Conservation (phyloP, 495 filamentous ascomycete species). For the Aspergillus heteromorphus region DNA sequence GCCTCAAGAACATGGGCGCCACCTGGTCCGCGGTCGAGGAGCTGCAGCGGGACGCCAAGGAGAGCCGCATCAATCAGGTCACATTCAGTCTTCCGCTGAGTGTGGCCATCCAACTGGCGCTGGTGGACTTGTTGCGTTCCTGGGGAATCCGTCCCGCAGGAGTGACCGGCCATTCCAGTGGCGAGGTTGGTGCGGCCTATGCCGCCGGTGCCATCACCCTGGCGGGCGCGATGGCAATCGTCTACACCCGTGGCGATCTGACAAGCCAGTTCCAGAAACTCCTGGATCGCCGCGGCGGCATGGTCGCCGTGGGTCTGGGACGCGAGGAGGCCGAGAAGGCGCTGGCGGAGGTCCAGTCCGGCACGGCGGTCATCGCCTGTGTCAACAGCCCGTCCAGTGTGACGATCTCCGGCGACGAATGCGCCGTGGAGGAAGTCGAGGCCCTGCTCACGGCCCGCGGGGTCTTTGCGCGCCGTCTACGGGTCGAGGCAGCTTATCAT, state of each 20-base stretch:
- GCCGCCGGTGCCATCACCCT: conserved; percentile 39
- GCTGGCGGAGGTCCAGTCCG: background rate
- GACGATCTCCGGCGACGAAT: conserved; percentile 22
- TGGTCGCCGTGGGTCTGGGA: background rate
- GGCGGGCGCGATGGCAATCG: conserved; percentile 28
- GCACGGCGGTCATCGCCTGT: conserved; percentile 15
- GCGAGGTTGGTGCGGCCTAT: conserved; percentile 56
- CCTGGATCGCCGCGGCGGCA: background rate
- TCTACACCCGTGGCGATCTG: conserved; percentile 13
- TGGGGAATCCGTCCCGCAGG: conserved; percentile 16
- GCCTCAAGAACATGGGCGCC: conserved; percentile 14
- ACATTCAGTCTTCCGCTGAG: conserved; percentile 13
- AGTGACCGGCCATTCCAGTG: conserved; percentile 53
- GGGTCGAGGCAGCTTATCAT: background rate
- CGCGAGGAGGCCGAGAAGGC: background rate
- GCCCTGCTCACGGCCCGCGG: background rate
- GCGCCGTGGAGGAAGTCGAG: conserved; percentile 4
- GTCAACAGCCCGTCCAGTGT: conserved; percentile 24
- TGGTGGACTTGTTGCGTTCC: conserved; percentile 14
- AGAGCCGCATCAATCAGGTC: conserved; percentile 1
- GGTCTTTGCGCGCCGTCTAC: background rate
- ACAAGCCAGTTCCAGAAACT: background rate
- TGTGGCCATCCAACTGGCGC: conserved; percentile 17
- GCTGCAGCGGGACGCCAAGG: too few species aligned
- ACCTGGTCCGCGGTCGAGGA: conserved; percentile 15